phyloP scores from a whole-genome alignment of 2,329 filamentous ascomycete species.

The Epicoccum nigrum region DNA sequence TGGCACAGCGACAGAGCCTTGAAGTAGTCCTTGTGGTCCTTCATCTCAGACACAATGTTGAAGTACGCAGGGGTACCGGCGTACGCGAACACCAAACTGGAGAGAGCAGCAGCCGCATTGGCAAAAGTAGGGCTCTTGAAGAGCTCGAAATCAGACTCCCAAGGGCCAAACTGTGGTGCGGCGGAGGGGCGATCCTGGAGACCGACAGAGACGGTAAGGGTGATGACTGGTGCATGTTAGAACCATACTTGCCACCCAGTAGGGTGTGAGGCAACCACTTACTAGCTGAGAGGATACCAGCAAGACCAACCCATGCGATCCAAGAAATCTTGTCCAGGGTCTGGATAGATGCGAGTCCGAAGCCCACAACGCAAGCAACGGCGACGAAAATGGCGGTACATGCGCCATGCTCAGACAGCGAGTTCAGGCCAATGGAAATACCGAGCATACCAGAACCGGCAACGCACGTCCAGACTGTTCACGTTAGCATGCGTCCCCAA shows the following conservation, averaged over 20 bases:
- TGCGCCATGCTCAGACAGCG: slow-evolving; percentile 62
- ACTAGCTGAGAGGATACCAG: slow-evolving; percentile 19
- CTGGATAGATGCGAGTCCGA: slow-evolving; percentile 59
- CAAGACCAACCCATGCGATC: slow-evolving; percentile 34
- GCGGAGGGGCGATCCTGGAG: slow-evolving; percentile 26
- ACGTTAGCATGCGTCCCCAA: slow-evolving; percentile 38
- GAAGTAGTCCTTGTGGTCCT: slow-evolving; percentile 62
- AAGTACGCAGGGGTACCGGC: slow-evolving; percentile 66
- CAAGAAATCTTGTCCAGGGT: slow-evolving; percentile 67
- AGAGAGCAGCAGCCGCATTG: slow-evolving; percentile 61
- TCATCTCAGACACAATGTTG: slow-evolving; percentile 70
- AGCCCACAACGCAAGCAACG: slow-evolving; percentile 54
- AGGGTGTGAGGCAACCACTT: neutral
- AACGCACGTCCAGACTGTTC: slow-evolving; percentile 25
- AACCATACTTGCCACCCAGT: neutral
- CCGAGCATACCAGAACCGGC: slow-evolving; percentile 63
- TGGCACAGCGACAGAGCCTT: slow-evolving; percentile 67
- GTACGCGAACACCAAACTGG: slow-evolving; percentile 62
- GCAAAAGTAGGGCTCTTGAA: slow-evolving; percentile 63
- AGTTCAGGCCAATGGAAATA: slow-evolving; percentile 64
- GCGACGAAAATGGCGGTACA: slow-evolving; percentile 64
- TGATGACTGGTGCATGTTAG: slow-evolving; percentile 14
- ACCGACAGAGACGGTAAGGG: slow-evolving; percentile 22
- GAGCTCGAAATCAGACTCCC: slow-evolving; percentile 53
- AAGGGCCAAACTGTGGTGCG: slow-evolving; percentile 21